phyloP scores from a whole-genome alignment of 345 rosid species.

The Citrus cavaleriei region DNA sequence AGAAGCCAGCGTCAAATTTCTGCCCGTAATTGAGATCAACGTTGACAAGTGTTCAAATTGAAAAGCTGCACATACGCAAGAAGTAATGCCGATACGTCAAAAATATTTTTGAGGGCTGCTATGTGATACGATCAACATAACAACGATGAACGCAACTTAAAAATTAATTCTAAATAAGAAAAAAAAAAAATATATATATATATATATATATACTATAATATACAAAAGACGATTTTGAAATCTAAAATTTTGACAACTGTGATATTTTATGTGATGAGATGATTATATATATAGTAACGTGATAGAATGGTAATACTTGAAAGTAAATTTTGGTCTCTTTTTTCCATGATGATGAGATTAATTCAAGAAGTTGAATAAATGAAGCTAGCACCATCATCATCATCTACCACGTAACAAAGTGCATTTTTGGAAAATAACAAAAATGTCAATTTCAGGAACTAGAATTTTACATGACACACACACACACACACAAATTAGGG shows the following conservation, averaged over 20 bases:
- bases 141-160: background rate
- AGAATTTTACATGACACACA: background rate
- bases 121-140: too few relatives aligned
- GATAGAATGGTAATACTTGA: background rate
- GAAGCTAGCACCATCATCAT: slow-evolving; percentile 19
- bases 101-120: too few relatives aligned
- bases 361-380: slow-evolving; percentile 2
- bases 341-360: background rate
- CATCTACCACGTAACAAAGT: slow-evolving; percentile 26
- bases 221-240: background rate
- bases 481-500: too few relatives aligned
- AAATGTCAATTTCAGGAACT: background rate
- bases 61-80: background rate
- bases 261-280: background rate
- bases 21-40: background rate
- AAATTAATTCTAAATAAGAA: background rate
- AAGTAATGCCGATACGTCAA: too few relatives aligned
- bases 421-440: slow-evolving; percentile 14
- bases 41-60: background rate
- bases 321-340: background rate
- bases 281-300: background rate
- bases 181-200: too few relatives aligned
- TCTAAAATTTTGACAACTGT: too few relatives aligned
- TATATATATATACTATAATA: background rate
- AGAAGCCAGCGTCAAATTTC: background rate